phyloP scores from a whole-genome alignment of 1,284 basidiomycete species.

The Fistulina hepatica region DNA sequence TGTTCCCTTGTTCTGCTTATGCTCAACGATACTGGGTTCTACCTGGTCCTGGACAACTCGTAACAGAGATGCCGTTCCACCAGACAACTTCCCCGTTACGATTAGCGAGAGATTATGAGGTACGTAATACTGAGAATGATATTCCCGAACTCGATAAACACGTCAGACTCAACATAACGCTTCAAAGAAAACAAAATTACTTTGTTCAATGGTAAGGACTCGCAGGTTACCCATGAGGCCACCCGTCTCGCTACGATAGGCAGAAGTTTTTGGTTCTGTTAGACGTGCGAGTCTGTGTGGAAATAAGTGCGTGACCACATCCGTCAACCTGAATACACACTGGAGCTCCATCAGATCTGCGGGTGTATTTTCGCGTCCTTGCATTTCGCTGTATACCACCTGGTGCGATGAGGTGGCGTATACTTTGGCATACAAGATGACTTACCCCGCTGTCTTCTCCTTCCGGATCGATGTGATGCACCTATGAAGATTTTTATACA shows the following conservation, averaged over 20 bases:
- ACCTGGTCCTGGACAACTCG: slow-evolving; percentile 72
- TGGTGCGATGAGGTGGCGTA: not conserved
- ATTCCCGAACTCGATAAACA: slow-evolving; percentile 62
- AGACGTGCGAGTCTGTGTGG: slow-evolving; percentile 64
- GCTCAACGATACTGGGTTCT: slow-evolving; percentile 69
- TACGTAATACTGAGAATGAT: slow-evolving; percentile 87
- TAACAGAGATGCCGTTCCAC: slow-evolving; percentile 59
- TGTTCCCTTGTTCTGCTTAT: slow-evolving; percentile 58
- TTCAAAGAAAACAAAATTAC: slow-evolving; percentile 38
- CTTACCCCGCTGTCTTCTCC: slow-evolving; percentile 81
- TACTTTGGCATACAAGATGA: not conserved
- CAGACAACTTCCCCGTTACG: slow-evolving; percentile 69
- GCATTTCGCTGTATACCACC: slow-evolving; percentile 98
- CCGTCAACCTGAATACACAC: slow-evolving; percentile 30
- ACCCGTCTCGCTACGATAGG: slow-evolving; percentile 93
- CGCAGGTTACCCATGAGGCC: slow-evolving; percentile 91
- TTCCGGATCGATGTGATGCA: slow-evolving; percentile 85
- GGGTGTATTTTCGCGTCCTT: slow-evolving; percentile 90
- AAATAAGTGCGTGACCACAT: no score
- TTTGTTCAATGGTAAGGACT: slow-evolving; percentile 81
- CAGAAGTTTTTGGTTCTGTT: slow-evolving; percentile 75
- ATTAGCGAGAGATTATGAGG: slow-evolving; percentile 90
- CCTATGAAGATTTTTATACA: slow-evolving; percentile 30
- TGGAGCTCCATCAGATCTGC: slow-evolving; percentile 83
- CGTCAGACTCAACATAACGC: no score